These are phyloP conservation scores for Sungouiella thailandica DNA, from an alignment of 805 yeast genomes.

Conservation along the genomic window DNA sequence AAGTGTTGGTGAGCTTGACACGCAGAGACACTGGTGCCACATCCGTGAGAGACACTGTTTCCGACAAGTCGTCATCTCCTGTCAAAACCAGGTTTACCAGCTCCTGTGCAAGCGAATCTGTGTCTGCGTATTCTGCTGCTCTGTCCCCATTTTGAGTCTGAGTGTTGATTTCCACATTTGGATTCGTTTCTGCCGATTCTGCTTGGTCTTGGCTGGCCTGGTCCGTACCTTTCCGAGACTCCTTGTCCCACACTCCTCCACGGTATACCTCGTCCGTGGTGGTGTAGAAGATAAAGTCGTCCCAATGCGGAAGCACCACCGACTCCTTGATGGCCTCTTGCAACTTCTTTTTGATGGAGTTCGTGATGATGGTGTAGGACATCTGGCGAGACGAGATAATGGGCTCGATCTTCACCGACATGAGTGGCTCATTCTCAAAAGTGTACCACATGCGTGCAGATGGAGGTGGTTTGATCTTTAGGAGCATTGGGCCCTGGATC, in stretches of 20 bases:
- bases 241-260: slow-evolving; percentile 88
- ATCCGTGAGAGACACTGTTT: slow-evolving; percentile 1
- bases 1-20: slow-evolving; percentile 6
- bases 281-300: slow-evolving; percentile 70
- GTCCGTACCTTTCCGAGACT: neutral
- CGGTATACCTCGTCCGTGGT: slow-evolving; percentile 69
- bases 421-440: slow-evolving; percentile 71
- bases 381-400: slow-evolving; percentile 82
- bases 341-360: slow-evolving; percentile 70
- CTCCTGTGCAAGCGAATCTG: neutral
- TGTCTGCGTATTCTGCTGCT: neutral
- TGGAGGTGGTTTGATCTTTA: slow-evolving; percentile 84
- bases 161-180: neutral
- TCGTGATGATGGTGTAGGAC: slow-evolving; percentile 73
- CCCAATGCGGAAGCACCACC: slow-evolving; percentile 83
- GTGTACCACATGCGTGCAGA: slow-evolving; percentile 88
- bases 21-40: slow-evolving; percentile 1
- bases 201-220: neutral
- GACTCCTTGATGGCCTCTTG: slow-evolving; percentile 76
- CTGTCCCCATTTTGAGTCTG: neutral
- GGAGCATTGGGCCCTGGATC: slow-evolving; percentile 67
- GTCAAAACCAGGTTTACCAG: neutral
- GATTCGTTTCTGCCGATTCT: neutral
- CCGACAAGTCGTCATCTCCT: slow-evolving; percentile 3
- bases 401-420: slow-evolving; percentile 80